Percentiles rank a stretch among this genome's conserved stretches.
These are phyloP conservation scores for Cordyceps pruinosa DNA, from an alignment of 2,329 filamentous ascomycete species.

Conservation along the genomic window DNA sequence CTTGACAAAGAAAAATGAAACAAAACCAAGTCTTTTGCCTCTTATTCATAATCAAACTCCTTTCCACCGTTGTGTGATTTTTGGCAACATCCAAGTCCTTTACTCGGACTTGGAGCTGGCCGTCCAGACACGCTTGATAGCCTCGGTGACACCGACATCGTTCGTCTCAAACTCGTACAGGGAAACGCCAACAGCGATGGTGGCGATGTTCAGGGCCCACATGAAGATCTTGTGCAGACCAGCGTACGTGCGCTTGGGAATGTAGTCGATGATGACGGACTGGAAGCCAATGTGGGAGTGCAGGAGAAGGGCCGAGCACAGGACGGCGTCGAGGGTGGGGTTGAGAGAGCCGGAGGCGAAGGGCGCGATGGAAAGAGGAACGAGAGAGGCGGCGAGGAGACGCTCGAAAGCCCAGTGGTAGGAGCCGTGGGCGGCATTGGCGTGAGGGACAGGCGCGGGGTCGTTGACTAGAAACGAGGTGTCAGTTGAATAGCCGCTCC, in stretches of 20 bases:
- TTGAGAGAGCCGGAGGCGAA: slow-evolving; percentile 90
- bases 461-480: slow-evolving; percentile 64
- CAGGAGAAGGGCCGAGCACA: slow-evolving; percentile 76
- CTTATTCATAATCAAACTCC: not conserved
- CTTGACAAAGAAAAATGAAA: slow-evolving; percentile 6
- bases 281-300: slow-evolving; percentile 97
- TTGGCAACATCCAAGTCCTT: not conserved
- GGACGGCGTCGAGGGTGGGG: slow-evolving; percentile 76
- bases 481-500: not conserved
- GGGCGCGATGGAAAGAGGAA: slow-evolving; percentile 82
- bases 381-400: slow-evolving; percentile 67
- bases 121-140: slow-evolving; percentile 81
- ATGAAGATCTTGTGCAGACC: slow-evolving; percentile 57
- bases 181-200: slow-evolving; percentile 74
- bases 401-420: slow-evolving; percentile 99
- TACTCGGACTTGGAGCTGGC: slow-evolving; percentile 43
- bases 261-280: slow-evolving; percentile 84
- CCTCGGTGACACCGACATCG: slow-evolving; percentile 89
- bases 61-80: not conserved
- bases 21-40: not conserved
- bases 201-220: slow-evolving; percentile 74
- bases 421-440: slow-evolving; percentile 76
- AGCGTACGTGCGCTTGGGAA: slow-evolving; percentile 66
- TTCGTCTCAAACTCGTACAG: slow-evolving; percentile 99
- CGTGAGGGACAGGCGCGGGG: slow-evolving; percentile 63